Base-by-base conservation (phyloP, 768 basidiomycete species). In the Hysterangium stoloniferum region DNA sequence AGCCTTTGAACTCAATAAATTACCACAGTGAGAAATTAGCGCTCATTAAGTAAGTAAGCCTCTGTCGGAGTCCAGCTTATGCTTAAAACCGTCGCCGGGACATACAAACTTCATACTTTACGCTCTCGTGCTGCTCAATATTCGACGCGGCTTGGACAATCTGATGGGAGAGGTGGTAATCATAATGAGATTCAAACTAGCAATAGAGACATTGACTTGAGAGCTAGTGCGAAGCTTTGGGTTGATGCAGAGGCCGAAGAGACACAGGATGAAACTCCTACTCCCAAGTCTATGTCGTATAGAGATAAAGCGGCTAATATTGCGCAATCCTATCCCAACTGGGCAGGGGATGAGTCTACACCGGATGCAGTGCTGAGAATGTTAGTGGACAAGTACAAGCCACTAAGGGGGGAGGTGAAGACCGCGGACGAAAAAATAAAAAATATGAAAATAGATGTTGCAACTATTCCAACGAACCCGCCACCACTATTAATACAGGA, bases 311-410 rank as follows among this genome's bases (percentile, higher is more conserved):
- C 53, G 57, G 31, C 51, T 57, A 4, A 52, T 49, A 2, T 53
- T 29, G 70, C 76, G 51, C 38, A 40, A 40, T 17, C 19, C 11
- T 31, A 50, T 17, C 48, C 48, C 13, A 82, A 88, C 60, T 90
- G 86, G 89, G 77, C 76, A 1, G 86, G 86, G 0, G 85, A 91
- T 9, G 89, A 91, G 63, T 70, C 73, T 6, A 70, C 78, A 1
- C 68, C 79, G 47, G 81, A 86, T 65, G 75, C 80, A 0, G 81
- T 92, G 1, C 69, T 89, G 15, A 76, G 88, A 19, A 92, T 94
- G 86, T 73, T 92, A 4, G 74, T 90, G 29, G 89, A 92, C 69
- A 85, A 87, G 61, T 82, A 91, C 69, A 90, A 86, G 64, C 87
- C 89, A 1, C 65, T 90, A 29, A 74, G 86, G n/a, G 74, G 70